Percentiles rank a stretch among this genome's conserved stretches.
Conservation (phyloP, 345 rosid genomes). For the Eucalyptus cloeziana region DNA sequence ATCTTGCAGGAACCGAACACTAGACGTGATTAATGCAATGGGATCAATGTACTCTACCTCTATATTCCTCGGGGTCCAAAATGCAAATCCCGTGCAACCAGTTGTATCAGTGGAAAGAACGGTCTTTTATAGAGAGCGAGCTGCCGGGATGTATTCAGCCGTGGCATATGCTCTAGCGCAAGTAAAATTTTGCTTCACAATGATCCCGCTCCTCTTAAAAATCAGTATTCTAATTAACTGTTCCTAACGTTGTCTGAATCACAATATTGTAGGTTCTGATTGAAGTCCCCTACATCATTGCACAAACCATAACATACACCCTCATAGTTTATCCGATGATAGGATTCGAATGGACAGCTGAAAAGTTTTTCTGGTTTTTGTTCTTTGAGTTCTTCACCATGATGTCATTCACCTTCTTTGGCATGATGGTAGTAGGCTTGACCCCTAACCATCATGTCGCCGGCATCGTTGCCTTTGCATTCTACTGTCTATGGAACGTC, state of each 20-base stretch:
- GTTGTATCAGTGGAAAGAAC: slow-evolving; percentile 29
- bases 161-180: slow-evolving; percentile 42
- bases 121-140: slow-evolving; percentile 33
- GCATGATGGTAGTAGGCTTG: slow-evolving; percentile 30
- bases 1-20: neutral
- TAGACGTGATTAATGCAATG: slow-evolving; percentile 17
- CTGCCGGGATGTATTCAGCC: slow-evolving; percentile 47
- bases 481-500: slow-evolving; percentile 21
- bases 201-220: neutral
- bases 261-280: slow-evolving; percentile 10
- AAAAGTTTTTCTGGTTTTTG: slow-evolving; percentile 34
- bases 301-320: slow-evolving; percentile 11
- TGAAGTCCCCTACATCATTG: slow-evolving; percentile 22
- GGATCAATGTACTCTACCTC: slow-evolving; percentile 31
- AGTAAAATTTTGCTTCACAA: neutral
- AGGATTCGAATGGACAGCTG: slow-evolving; percentile 25
- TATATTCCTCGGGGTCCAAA: slow-evolving; percentile 25
- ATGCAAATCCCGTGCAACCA: slow-evolving; percentile 19
- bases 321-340: slow-evolving; percentile 27
- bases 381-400: slow-evolving; percentile 36
- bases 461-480: slow-evolving; percentile 9
- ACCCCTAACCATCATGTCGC: slow-evolving; percentile 28
- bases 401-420: slow-evolving; percentile 28
- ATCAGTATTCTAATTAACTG: neutral
- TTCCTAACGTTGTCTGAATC: neutral